Conservation (phyloP, 2,329 filamentous ascomycete species). For the Diaporthe sp. region DNA sequence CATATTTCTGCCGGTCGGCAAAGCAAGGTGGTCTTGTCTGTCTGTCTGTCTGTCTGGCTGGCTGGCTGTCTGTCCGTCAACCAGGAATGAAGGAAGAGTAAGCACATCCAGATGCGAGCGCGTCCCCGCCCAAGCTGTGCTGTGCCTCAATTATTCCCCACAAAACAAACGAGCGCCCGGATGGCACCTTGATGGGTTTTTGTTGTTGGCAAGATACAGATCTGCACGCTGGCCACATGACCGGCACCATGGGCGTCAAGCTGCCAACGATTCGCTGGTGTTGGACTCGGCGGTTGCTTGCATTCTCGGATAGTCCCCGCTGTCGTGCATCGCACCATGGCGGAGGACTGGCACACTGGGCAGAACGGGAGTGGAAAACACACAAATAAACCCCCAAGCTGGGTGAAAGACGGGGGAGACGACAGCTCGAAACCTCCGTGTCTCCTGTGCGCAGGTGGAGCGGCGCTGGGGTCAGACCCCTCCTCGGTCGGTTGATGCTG, state of each 20-base stretch:
- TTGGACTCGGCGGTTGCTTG: background rate
- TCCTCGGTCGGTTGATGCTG: constrained; percentile 13
- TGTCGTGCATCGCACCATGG: constrained; percentile 25
- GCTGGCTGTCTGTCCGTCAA: background rate
- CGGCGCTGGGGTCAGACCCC: constrained; percentile 34
- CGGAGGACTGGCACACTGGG: background rate
- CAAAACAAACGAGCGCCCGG: constrained; percentile 26
- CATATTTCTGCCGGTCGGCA: constrained; percentile 15
- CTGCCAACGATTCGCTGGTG: constrained; percentile 10
- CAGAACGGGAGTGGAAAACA: background rate
- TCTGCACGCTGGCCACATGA: constrained; percentile 27
- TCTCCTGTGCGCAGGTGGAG: constrained; percentile 30
- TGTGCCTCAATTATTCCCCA: constrained; percentile 24
- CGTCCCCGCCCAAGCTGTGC: constrained; percentile 15
- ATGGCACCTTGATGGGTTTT: constrained; percentile 13
- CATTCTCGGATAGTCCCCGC: constrained; percentile 32
- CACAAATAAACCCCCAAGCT: background rate
- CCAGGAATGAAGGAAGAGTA: constrained; percentile 3
- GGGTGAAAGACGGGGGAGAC: constrained; percentile 5
- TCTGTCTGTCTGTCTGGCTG: background rate
- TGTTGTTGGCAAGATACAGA: constrained; percentile 25
- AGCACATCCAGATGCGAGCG: constrained; percentile 21
- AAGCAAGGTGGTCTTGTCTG: background rate
- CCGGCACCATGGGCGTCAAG: constrained; percentile 1
- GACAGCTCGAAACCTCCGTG: constrained; percentile 32